Evolutionary conservation across 2,329 filamentous ascomycete genomes (phyloP).

Genomic region (Talaromyces sp.): DNA sequence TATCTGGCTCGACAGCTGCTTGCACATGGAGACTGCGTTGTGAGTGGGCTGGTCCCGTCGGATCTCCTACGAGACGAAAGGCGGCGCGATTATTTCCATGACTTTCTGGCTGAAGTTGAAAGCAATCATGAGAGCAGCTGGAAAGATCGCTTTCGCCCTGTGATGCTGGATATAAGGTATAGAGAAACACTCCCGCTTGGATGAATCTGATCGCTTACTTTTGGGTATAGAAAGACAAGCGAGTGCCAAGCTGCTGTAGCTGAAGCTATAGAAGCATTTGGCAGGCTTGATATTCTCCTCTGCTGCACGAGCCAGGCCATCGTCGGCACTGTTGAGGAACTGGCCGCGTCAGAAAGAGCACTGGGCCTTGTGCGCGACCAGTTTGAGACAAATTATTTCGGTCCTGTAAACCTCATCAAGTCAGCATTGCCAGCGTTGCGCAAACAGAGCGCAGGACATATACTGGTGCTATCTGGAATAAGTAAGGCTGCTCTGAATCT

Average conservation of each 20-base stretch:
- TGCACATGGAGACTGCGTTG: conserved; percentile 85
- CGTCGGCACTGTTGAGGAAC: conserved; percentile 85
- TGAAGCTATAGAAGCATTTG: conserved; percentile 78
- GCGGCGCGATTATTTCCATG: conserved; percentile 72
- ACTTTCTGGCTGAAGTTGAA: conserved; percentile 61
- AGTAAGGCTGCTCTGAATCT: conserved; percentile 40
- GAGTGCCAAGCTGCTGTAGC: conserved; percentile 83
- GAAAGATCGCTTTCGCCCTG: conserved; percentile 67
- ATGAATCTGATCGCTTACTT: not conserved
- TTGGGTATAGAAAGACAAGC: conserved; percentile 47
- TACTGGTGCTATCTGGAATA: conserved; percentile 83
- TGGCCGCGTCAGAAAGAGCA: conserved; percentile 66
- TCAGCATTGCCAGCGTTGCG: conserved; percentile 76
- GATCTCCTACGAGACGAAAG: conserved; percentile 70
- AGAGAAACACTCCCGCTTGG: conserved; percentile 6
- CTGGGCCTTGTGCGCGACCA: conserved; percentile 79
- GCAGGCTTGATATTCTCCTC: conserved; percentile 80
- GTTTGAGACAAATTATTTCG: conserved; percentile 93
- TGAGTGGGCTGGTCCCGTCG: conserved; percentile 71
- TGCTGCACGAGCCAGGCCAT: conserved; percentile 88
- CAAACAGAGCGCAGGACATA: conserved; percentile 75
- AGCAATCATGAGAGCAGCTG: conserved; percentile 66
- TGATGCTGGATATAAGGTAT: conserved; percentile 54
- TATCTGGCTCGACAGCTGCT: conserved; percentile 76
- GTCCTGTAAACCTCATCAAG: conserved; percentile 93